Conservation (phyloP, 2,329 filamentous ascomycete species). For the Uncinocarpus reesii region DNA sequence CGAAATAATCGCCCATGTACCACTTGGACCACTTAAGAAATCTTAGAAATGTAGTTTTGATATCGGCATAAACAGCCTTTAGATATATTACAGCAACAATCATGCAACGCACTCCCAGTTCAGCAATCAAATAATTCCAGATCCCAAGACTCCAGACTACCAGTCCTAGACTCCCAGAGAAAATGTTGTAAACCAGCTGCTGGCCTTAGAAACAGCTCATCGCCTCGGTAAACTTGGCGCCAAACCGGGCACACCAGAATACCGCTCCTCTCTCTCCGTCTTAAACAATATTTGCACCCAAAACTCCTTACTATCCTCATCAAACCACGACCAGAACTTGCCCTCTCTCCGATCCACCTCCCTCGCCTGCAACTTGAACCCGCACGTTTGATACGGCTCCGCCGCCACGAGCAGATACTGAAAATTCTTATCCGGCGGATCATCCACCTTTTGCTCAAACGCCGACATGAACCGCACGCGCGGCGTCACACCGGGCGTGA, state of each 20-base stretch:
- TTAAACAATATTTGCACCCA: conserved; percentile 98
- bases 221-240: conserved; percentile 38
- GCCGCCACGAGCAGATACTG: conserved; percentile 93
- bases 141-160: conserved; percentile 15
- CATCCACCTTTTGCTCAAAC: conserved; percentile 89
- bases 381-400: conserved; percentile 95
- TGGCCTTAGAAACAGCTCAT: too few species aligned
- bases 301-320: conserved; percentile 90
- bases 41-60: too few species aligned
- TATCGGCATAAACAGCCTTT: too few species aligned
- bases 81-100: neutral
- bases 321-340: conserved; percentile 88
- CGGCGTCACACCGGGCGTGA: conserved; percentile 62
- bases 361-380: conserved; percentile 86
- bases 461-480: conserved; percentile 96
- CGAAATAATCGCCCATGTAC: too few species aligned
- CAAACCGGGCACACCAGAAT: conserved; percentile 55
- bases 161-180: conserved; percentile 1
- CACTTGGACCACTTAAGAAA: too few species aligned
- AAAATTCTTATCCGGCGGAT: conserved; percentile 79
- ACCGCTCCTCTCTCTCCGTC: conserved; percentile 92
- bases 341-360: conserved; percentile 86
- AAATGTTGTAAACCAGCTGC: neutral
- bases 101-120: neutral
- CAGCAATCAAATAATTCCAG: conserved; percentile 5